These are phyloP conservation scores for Phanerochaete sordida DNA, from an alignment of 768 basidiomycete species.

Conservation along the genomic window DNA sequence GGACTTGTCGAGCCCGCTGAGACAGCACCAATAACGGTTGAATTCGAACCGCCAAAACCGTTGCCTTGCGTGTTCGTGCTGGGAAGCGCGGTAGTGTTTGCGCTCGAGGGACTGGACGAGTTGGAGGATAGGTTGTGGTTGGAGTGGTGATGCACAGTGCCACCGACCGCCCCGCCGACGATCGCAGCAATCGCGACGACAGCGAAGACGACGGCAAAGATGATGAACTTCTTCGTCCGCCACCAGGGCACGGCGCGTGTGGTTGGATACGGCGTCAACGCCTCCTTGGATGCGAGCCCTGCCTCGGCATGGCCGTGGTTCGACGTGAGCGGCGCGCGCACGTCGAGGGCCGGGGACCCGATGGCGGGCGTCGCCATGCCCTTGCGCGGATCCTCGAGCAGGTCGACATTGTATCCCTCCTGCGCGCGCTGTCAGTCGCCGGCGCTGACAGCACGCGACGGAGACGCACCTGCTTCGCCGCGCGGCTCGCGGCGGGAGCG, in stretches of 20 bases:
- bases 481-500: conserved; percentile 27
- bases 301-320: conserved; percentile 22
- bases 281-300: conserved; percentile 13
- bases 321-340: conserved; percentile 11
- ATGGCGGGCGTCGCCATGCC: conserved; percentile 18
- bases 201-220: conserved; percentile 33
- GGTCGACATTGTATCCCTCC: conserved; percentile 54
- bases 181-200: conserved; percentile 47
- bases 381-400: conserved; percentile 25
- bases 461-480: conserved; percentile 27
- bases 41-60: no score
- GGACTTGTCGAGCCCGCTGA: no score
- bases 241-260: conserved; percentile 38
- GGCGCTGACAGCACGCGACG: background rate
- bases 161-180: conserved; percentile 60
- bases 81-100: background rate
- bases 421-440: conserved; percentile 18
- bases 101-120: background rate
- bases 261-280: conserved; percentile 4
- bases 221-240: conserved; percentile 42
- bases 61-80: no score
- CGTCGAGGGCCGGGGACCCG: background rate
- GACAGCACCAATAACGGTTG: no score
- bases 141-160: conserved; percentile 31
- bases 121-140: background rate